Evolutionary conservation across 1,139 yeast genomes (phyloP).

Genomic region (Suhomyces chickasaworum): DNA sequence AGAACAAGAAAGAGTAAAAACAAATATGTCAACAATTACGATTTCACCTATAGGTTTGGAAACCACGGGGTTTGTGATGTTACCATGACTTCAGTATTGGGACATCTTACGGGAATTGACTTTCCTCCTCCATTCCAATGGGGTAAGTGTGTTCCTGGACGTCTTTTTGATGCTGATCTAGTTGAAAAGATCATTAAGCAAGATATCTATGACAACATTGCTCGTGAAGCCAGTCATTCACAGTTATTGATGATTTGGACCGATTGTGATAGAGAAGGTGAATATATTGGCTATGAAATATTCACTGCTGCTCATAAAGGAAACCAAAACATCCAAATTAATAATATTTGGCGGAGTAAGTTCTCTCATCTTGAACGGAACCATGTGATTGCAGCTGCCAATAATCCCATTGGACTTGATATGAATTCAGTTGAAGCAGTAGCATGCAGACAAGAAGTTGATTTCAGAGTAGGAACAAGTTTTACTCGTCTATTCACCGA

Average conservation of each 20-base stretch:
- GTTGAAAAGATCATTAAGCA: conserved; percentile 40
- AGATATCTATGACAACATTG: conserved; percentile 69
- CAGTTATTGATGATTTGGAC: conserved; percentile 90
- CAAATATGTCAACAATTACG: conserved; percentile 79
- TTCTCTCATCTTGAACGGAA: conserved; percentile 83
- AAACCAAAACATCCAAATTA: conserved; percentile 50
- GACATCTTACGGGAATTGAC: conserved; percentile 73
- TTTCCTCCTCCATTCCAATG: conserved; percentile 67
- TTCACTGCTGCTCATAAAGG: conserved; percentile 62
- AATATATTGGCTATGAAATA: conserved; percentile 89
- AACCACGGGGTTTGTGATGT: conserved; percentile 67
- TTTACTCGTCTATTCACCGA: conserved; percentile 78
- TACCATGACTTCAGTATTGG: conserved; percentile 89
- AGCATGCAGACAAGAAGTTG: conserved; percentile 81
- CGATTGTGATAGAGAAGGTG: conserved; percentile 98
- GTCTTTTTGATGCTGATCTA: conserved; percentile 69
- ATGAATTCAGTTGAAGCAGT: conserved; percentile 81
- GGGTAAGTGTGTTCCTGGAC: conserved; percentile 68
- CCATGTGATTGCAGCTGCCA: conserved; percentile 78
- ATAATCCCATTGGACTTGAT: conserved; percentile 63
- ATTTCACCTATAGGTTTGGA: conserved; percentile 64
- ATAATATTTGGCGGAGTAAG: conserved; percentile 66
- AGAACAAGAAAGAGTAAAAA: conserved; percentile 51
- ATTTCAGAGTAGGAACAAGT: conserved; percentile 85
- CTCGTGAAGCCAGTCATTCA: conserved; percentile 61